Base-by-base conservation (phyloP, 1,139 yeast genomes). In the Candida labiduridarum region DNA sequence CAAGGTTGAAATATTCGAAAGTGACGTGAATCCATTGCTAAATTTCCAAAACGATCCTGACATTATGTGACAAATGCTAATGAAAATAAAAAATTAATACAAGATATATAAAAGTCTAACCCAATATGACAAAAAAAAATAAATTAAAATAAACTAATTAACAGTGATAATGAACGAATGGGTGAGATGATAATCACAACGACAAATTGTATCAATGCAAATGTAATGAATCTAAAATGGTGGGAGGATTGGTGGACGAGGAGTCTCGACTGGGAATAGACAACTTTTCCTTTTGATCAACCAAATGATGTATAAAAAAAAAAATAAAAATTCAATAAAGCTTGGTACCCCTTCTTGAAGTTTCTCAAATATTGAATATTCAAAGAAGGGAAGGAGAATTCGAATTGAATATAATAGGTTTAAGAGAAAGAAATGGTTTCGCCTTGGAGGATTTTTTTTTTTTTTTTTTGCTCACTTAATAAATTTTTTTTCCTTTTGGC, bases 21-120 rank as follows among this genome's bases (percentile, higher is more conserved):
- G 82, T 47, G 90, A 83, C 47, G 91, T 82, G 67, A 88, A 88
- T 56, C 90, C 94, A 67, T 86, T 88, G 50, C 92, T 89, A 69
- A 89, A 88, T 67, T 89, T 87, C 98, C 98, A 92, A 68, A 91
- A 92, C 42, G 94, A 82, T 33, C 89, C 87, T 2, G 92, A 85
- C 94, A 86, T 86, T 19, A 30, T 47, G 31, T 22, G 30, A 38
- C 41, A 22, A 38, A 38, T 38, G 41, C 41, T 19, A 38, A 19
- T 8, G 8, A 25, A 25, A 25, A 25, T 25, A 7, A 30, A 43
- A 10, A 44, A 36, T 44, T 36, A 45, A 40, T 40, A 36, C 42
- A 35, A 40, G 11, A 15, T 15, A 44, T 18, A 27, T 14, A 22
- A 44, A 15, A 44, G 25, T 27, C n/a, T n/a, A 29, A 41, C 16